Evolutionary conservation across 345 rosid genomes (phyloP).

Genomic region (Eucalyptus curtisii): DNA sequence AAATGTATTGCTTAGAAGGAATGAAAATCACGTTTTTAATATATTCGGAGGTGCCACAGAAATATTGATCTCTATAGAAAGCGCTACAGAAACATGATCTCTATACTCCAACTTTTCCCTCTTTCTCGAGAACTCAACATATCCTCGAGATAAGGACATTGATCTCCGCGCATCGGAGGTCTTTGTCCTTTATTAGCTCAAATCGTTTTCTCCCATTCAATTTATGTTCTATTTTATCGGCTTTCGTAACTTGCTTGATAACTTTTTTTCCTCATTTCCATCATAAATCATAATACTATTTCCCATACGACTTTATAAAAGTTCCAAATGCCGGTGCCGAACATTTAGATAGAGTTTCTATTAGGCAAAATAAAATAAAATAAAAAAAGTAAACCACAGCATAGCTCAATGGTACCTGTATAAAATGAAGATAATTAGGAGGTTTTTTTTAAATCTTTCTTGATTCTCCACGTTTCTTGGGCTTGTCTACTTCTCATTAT

Average conservation of each 20-base stretch:
- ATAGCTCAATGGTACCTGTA: not conserved
- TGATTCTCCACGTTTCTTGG: not conserved
- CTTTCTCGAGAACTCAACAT: not conserved
- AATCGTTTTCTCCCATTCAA: too few species aligned
- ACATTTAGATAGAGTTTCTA: not conserved
- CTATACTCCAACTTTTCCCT: not conserved
- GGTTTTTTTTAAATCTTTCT: not conserved
- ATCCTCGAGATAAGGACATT: not conserved
- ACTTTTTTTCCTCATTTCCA: not conserved
- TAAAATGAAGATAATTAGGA: not conserved
- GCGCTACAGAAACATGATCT: not conserved
- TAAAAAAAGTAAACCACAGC: not conserved
- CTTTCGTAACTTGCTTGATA: not conserved
- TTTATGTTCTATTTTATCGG: not conserved
- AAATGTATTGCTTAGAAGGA: not conserved
- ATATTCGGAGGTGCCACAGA: rapidly evolving
- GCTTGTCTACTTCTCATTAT: not conserved
- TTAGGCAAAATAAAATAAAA: rapidly evolving
- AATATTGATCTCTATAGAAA: not conserved
- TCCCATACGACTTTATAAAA: not conserved
- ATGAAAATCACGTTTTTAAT: too few species aligned
- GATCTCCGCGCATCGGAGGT: not conserved
- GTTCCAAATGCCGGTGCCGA: not conserved
- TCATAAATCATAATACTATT: not conserved
- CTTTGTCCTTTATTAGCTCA: not conserved